phyloP scores from a whole-genome alignment of 2,329 filamentous ascomycete genomes.

The Penicillium janthinellum region DNA sequence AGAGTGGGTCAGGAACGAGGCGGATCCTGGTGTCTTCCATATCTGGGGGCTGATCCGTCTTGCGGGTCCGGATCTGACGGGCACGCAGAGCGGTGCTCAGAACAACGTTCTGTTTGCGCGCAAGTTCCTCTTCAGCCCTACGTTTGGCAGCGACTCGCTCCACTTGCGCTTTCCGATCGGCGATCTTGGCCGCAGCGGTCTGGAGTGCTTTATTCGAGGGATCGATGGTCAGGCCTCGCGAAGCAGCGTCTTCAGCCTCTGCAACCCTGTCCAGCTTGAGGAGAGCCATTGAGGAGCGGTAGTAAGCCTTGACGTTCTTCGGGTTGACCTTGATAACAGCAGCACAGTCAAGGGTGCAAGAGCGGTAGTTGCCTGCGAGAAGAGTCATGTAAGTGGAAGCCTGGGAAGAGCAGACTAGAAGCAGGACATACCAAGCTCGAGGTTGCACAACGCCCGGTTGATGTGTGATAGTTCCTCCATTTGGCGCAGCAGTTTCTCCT shows the following conservation, averaged over 20 bases:
- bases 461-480: slow-evolving; percentile 76
- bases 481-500: slow-evolving; percentile 62
- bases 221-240: slow-evolving; percentile 73
- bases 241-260: slow-evolving; percentile 80
- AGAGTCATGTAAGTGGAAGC: slow-evolving; percentile 17
- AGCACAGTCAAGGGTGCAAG: slow-evolving; percentile 82
- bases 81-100: slow-evolving; percentile 68
- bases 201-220: slow-evolving; percentile 67
- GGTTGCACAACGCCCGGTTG: slow-evolving; percentile 87
- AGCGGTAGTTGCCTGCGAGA: slow-evolving; percentile 74
- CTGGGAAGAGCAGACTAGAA: background rate
- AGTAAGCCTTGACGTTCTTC: slow-evolving; percentile 84
- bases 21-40: slow-evolving; percentile 79
- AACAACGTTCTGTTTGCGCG: slow-evolving; percentile 59
- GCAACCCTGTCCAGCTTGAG: slow-evolving; percentile 74
- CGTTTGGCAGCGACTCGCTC: slow-evolving; percentile 60
- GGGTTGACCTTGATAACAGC: slow-evolving; percentile 77
- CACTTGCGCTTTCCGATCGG: slow-evolving; percentile 58
- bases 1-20: slow-evolving; percentile 71
- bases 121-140: slow-evolving; percentile 48
- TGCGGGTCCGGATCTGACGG: slow-evolving; percentile 68
- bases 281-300: slow-evolving; percentile 77
- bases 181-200: slow-evolving; percentile 64
- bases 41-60: slow-evolving; percentile 73
- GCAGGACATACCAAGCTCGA: slow-evolving; percentile 67